Conservation (phyloP, 257 asterid species). For the Scutellaria galericulata region DNA sequence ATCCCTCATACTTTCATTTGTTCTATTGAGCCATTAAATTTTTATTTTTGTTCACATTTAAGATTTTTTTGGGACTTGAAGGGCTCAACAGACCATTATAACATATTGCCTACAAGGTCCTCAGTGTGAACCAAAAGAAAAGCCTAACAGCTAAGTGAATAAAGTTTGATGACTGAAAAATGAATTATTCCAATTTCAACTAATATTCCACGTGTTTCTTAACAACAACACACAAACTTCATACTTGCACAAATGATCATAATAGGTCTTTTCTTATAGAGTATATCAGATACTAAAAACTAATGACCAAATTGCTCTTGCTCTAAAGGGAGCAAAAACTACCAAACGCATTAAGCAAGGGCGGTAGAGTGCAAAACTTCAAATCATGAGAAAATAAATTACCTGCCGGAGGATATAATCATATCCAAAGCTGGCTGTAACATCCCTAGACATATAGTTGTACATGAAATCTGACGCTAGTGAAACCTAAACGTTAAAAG, state of each 20-base stretch:
- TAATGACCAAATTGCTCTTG: neutral
- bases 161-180: too few relatives aligned
- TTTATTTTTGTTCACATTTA: too few relatives aligned
- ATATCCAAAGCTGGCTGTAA: conserved; percentile 88
- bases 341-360: neutral
- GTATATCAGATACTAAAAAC: neutral
- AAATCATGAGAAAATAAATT: conserved; percentile 25
- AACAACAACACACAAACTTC: neutral
- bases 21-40: too few relatives aligned
- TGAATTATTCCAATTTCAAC: too few relatives aligned
- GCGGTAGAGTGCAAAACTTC: neutral
- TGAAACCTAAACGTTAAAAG: conserved; percentile 65
- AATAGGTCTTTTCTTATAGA: neutral
- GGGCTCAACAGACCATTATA: too few relatives aligned
- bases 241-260: neutral
- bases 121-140: too few relatives aligned
- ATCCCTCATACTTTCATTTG: too few relatives aligned
- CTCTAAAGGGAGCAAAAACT: neutral
- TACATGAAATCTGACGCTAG: conserved; percentile 92
- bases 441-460: conserved; percentile 86
- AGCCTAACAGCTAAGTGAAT: too few relatives aligned
- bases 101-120: too few relatives aligned
- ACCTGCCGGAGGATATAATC: conserved; percentile 96
- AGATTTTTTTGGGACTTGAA: too few relatives aligned
- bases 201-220: too few relatives aligned